Base-by-base conservation (phyloP, 1,284 basidiomycete species). In the Mycena sp. region DNA sequence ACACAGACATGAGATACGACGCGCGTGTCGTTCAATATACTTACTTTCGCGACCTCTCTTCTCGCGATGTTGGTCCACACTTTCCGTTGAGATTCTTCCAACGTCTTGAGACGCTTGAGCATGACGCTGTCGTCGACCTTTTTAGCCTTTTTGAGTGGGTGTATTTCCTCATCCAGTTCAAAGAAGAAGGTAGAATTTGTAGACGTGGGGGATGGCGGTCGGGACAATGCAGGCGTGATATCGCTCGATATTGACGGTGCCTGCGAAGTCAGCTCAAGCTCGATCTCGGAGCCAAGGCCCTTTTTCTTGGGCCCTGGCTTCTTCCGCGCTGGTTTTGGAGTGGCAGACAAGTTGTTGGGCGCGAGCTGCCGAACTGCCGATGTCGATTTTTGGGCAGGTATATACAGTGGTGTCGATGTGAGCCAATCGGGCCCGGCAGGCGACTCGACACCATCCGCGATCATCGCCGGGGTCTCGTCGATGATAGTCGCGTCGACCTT, bases 41-140 rank as follows among this genome's bases (percentile, higher is more conserved):
- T 55, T 70, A 93, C 94, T 83, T 91, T 95, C 23, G 90, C 88
- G 35, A 96, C 86, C 72, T 96, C 94, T 69, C 89, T 85, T 64
- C 87, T 82, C 2, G 92, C 93, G 52, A 96, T 94, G 68, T 88
- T 90, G 25, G 88, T 88, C 94, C 95, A 96, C 10, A 93, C 91
- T 76, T 93, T 93, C 65, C 87, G 85, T 77, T 95, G 94, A 2
- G 92, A 82, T 70, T 96, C 94, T 73, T 96, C 93, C 38, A 96
- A 73, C 3, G 86, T 83, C 73, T 87, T 89, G 54, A 94, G 81
- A 32, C 92, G 86, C 72, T 93, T 92, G 23, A 85, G 73, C 85
- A 91, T 90, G 3, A 85, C 81, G 55, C 75, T 78, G 53, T 91
- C 90, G 60, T 93, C 92, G 6, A 92, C 80, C 73, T 88, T 91